phyloP scores from a whole-genome alignment of 1,139 yeast genomes.

The Zygosaccharomyces pseudobailii region DNA sequence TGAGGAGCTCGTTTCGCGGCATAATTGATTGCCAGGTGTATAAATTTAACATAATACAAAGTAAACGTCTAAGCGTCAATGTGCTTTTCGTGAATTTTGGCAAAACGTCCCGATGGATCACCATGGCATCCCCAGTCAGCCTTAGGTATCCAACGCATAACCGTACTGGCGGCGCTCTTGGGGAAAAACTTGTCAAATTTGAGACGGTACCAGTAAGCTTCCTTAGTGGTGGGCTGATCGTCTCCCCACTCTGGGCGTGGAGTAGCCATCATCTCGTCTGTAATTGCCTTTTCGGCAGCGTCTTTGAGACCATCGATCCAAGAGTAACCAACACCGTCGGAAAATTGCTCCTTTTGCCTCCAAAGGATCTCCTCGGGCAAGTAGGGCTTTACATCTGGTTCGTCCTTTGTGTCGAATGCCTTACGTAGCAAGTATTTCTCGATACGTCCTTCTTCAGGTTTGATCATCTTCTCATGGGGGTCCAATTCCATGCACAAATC shows the following conservation, averaged over 20 bases:
- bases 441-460: slow-evolving; percentile 61
- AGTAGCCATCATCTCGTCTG: slow-evolving; percentile 82
- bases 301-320: slow-evolving; percentile 99
- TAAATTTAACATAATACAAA: background rate
- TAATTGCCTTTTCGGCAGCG: slow-evolving; percentile 77
- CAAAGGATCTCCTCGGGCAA: slow-evolving; percentile 93
- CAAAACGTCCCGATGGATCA: slow-evolving; percentile 97
- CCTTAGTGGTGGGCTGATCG: slow-evolving; percentile 94
- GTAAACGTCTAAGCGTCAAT: slow-evolving; percentile 30
- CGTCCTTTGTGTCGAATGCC: slow-evolving; percentile 87
- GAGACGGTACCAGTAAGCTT: slow-evolving; percentile 98
- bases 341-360: slow-evolving; percentile 99
- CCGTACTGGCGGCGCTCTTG: slow-evolving; percentile 90
- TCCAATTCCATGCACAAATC: slow-evolving; percentile 91
- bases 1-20: background rate
- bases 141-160: slow-evolving; percentile 99
- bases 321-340: slow-evolving; percentile 98
- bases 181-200: slow-evolving; percentile 93
- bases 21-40: background rate
- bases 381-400: slow-evolving; percentile 68
- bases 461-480: slow-evolving; percentile 87
- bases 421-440: slow-evolving; percentile 95
- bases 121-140: slow-evolving; percentile 99
- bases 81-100: slow-evolving; percentile 75
- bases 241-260: slow-evolving; percentile 96